Conservation (phyloP, 495 filamentous ascomycete species). For the Aspergillus coremiiformis region DNA sequence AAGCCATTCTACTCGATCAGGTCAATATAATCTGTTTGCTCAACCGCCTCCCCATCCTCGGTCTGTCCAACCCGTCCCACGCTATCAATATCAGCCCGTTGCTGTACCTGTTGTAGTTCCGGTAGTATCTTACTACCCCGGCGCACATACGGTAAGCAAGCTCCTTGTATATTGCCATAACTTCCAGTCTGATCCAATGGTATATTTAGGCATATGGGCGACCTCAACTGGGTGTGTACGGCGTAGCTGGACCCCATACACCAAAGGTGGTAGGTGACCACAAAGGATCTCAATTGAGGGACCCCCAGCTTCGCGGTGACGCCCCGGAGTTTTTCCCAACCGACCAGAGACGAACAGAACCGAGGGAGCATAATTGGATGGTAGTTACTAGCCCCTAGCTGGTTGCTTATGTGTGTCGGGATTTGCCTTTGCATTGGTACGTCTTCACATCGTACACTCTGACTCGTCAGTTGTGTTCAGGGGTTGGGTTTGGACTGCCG, state of each 20-base stretch:
- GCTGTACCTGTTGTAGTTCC: neutral
- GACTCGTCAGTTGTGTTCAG: no score
- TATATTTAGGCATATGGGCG: neutral
- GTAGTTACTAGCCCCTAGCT: slow-evolving; percentile 6
- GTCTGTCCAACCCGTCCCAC: neutral
- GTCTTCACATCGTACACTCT: no score
- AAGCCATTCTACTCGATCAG: neutral
- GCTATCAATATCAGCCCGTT: no score
- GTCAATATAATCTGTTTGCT: neutral
- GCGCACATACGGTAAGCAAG: neutral
- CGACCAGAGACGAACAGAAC: neutral
- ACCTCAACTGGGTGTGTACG: neutral
- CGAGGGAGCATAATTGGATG: slow-evolving; percentile 7
- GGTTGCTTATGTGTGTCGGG: no score
- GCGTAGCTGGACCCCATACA: neutral
- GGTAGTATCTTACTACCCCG: neutral
- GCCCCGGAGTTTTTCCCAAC: slow-evolving; percentile 21
- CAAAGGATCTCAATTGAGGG: neutral
- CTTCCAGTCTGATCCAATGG: neutral
- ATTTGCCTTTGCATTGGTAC: neutral
- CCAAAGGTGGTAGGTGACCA: neutral
- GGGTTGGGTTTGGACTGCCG: neutral
- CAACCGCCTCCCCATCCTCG: neutral
- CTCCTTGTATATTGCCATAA: neutral
- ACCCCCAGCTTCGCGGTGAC: slow-evolving; percentile 11